Conservation (phyloP, 2,329 filamentous ascomycete genomes). For the Aspergillus pseudonomiae region DNA sequence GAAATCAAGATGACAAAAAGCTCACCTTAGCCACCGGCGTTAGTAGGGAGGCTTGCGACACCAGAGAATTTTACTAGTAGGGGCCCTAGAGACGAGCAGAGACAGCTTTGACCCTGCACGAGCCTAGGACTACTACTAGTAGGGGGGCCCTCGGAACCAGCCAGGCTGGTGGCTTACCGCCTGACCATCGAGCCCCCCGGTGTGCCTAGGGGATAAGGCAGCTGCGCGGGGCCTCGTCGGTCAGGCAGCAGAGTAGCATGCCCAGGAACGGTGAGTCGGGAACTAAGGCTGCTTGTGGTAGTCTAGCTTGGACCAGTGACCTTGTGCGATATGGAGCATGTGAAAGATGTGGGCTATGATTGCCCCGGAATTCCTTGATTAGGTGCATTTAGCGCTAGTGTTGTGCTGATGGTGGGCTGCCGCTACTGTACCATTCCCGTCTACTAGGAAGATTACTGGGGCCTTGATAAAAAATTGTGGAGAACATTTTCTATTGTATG, state of each 20-base stretch:
- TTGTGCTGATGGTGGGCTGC: background rate
- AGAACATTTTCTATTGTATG: conserved; percentile 16
- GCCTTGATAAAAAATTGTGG: background rate
- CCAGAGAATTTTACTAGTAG: background rate
- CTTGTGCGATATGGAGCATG: background rate
- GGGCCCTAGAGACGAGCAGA: background rate
- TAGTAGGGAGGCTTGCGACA: background rate
- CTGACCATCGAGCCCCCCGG: background rate
- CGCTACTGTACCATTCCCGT: background rate
- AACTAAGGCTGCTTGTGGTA: background rate
- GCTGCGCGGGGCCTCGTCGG: background rate
- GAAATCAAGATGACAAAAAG: background rate
- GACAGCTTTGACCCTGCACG: background rate
- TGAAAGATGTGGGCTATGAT: background rate
- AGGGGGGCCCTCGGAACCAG: background rate
- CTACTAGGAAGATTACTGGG: background rate
- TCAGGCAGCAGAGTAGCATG: background rate
- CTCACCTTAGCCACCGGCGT: background rate
- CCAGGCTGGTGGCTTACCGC: background rate
- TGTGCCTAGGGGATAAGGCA: background rate
- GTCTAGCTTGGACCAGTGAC: background rate
- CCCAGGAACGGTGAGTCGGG: background rate
- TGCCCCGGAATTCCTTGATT: background rate
- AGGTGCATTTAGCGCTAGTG: background rate
- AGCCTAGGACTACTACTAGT: too few relatives aligned